Base-by-base conservation (phyloP, 1,139 yeast species). In the Pneumocystis wakefieldiae region DNA sequence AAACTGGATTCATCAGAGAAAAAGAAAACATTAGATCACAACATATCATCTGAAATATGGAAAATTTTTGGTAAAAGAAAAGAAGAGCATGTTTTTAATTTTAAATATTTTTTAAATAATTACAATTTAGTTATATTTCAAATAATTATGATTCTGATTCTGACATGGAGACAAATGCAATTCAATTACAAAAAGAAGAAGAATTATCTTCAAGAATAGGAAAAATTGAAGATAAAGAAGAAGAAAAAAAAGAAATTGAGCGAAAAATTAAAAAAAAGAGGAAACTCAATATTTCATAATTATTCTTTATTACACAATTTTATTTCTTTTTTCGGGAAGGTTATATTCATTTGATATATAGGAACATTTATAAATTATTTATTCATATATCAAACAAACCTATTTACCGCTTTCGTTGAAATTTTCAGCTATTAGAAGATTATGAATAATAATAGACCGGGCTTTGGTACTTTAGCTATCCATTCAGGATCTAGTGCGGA, bases 401-500 rank as follows among this genome's bases (percentile, higher is more conserved):
- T 8, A 5, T 32, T 7, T 4, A 32, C 35, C 8, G 35, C 7
- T 48, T 48, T 12, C 28, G 15, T 37, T 37, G 5, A 12, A 24
- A 48, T 24, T 48, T 48, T 48, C 17, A 48, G 28, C 14, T 42
- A 2, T 39, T 39, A 48, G 14, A 24, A 48, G 19, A 41, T 41
- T 4, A 41, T 17, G 28, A 41, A 41, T 1, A 24, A 48, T 48
- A 48, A 24, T 48, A 8, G 7, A 48, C 2, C 29, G 14, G 38
- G n/a, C 12, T 57, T 57, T 24, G n/a, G n/a, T 39, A 19, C n/a
- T 57, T 24, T 57, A 19, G 95, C 96, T 64, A 85, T 88, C 70
- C 96, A 88, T 74, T 85, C 87, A 48, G 96, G 96, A 68, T 82
- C 91, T 37, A 83, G 83, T 66, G 80, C 82, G 63, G 96, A 88